A percentile compares a stretch with the other conserved stretches of the same genome.
Evolutionary conservation across 805 yeast genomes (phyloP).

Genomic region (Kazachstania martiniae): DNA sequence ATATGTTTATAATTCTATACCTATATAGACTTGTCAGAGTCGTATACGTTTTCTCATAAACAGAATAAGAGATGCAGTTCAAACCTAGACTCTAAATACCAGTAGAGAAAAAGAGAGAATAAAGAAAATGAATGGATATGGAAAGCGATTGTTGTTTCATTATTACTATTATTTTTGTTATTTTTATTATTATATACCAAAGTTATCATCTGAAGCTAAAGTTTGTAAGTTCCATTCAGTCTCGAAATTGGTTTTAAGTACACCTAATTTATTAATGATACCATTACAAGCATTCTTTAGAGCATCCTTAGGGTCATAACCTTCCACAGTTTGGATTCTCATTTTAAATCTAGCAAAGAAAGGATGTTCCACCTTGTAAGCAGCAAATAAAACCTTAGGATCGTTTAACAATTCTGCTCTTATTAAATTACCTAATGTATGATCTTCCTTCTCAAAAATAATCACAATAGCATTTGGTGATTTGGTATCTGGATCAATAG

Average conservation of each 20-base stretch:
- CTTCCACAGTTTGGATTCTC: slow-evolving; percentile 94
- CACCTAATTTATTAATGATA: slow-evolving; percentile 67
- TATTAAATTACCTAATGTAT: slow-evolving; percentile 84
- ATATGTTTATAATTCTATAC: too few relatives aligned
- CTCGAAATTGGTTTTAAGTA: slow-evolving; percentile 65
- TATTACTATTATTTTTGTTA: too few relatives aligned
- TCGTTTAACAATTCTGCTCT: slow-evolving; percentile 81
- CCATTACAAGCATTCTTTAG: slow-evolving; percentile 80
- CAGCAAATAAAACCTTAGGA: slow-evolving; percentile 86
- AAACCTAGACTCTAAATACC: too few relatives aligned
- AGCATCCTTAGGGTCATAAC: slow-evolving; percentile 84
- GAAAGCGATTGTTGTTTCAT: too few relatives aligned
- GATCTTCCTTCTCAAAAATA: slow-evolving; percentile 94
- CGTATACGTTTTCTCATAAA: too few relatives aligned
- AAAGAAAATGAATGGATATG: too few relatives aligned
- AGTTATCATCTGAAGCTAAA: slow-evolving; percentile 40
- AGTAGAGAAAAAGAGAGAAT: too few relatives aligned
- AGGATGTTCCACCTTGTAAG: slow-evolving; percentile 97
- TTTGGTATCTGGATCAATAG: slow-evolving; percentile 84
- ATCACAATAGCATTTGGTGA: slow-evolving; percentile 91
- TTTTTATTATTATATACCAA: slow-evolving; percentile 4
- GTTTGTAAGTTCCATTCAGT: slow-evolving; percentile 91
- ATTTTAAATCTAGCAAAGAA: slow-evolving; percentile 88
- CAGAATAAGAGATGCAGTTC: too few relatives aligned
- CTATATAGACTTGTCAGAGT: too few relatives aligned